A percentile compares a stretch with the other conserved stretches of the same genome.
These are phyloP conservation scores for Dactylorhiza incarnata DNA, from an alignment of 106 monocot genomes.

Conservation along the genomic window DNA sequence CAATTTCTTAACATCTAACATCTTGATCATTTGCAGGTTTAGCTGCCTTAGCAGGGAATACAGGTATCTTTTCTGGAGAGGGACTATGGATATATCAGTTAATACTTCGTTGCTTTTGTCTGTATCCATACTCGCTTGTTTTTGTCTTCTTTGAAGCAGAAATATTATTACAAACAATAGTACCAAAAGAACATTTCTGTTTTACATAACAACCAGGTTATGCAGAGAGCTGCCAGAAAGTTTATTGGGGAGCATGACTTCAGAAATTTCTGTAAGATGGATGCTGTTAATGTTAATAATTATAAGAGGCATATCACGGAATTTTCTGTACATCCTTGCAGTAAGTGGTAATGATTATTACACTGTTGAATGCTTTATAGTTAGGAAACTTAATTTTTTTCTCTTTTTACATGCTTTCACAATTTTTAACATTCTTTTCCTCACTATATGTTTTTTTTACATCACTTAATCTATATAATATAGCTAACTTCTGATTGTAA, in stretches of 20 bases:
- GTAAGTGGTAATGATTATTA: conserved; percentile 36
- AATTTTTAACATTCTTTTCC: background rate
- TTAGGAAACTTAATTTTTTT: background rate
- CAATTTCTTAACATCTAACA: background rate
- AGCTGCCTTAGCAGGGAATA: conserved; percentile 92
- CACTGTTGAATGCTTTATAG: background rate
- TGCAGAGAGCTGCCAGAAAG: conserved; percentile 62
- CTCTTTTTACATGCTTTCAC: background rate
- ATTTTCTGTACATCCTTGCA: conserved; percentile 50
- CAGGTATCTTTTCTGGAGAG: conserved; percentile 88
- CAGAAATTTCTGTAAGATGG: conserved; percentile 99
- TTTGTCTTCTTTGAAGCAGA: background rate
- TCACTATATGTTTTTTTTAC: background rate
- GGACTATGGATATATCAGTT: conserved; percentile 56
- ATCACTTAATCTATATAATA: background rate
- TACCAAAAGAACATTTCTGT: conserved; percentile 5
- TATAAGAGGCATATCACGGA: conserved; percentile 53
- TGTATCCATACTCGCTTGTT: background rate
- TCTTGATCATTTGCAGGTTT: conserved; percentile 50
- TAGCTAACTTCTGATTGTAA: background rate
- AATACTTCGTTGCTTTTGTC: conserved; percentile 1
- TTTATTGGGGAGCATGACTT: conserved; percentile 91
- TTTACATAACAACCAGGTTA: conserved; percentile 48
- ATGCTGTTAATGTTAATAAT: conserved; percentile 91
- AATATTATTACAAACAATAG: background rate